Evolutionary conservation across 148 eudicot species (phyloP).

Genomic region (Camellia granthamiana): DNA sequence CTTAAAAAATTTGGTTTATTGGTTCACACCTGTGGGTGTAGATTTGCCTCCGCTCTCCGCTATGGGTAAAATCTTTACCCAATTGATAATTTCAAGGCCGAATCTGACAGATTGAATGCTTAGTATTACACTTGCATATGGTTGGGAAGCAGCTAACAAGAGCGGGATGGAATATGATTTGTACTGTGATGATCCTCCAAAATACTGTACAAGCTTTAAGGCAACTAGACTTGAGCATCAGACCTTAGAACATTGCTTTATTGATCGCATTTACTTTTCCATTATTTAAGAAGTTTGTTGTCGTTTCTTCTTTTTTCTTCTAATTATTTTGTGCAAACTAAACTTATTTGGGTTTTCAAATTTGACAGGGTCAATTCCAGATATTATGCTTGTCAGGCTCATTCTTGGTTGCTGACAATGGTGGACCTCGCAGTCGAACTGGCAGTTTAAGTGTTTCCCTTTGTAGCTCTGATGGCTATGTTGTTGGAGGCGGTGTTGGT

Average conservation of each 20-base stretch:
- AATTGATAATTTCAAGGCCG: background rate
- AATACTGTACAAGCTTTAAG: no score
- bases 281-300: background rate
- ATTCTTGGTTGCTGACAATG: constrained; percentile 68
- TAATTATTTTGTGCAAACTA: background rate
- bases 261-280: background rate
- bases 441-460: constrained; percentile 85
- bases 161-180: background rate
- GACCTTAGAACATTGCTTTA: background rate
- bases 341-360: constrained; percentile 10
- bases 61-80: background rate
- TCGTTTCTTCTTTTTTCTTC: background rate
- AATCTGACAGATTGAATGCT: no score
- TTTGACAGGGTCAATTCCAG: constrained; percentile 76
- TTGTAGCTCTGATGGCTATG: constrained; percentile 76
- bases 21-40: no score
- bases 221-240: no score
- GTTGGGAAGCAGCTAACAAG: background rate
- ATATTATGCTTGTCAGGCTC: constrained; percentile 90
- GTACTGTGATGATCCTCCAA: no score
- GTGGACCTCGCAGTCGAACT: constrained; percentile 63
- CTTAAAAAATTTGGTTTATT: no score
- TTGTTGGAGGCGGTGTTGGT: constrained; percentile 84
- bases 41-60: background rate
- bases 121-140: background rate